Evolutionary conservation across 2,329 filamentous ascomycete species (phyloP), one percentile per base, ranked within the genome.

Genomic region (Clonostachys solani): DNA sequence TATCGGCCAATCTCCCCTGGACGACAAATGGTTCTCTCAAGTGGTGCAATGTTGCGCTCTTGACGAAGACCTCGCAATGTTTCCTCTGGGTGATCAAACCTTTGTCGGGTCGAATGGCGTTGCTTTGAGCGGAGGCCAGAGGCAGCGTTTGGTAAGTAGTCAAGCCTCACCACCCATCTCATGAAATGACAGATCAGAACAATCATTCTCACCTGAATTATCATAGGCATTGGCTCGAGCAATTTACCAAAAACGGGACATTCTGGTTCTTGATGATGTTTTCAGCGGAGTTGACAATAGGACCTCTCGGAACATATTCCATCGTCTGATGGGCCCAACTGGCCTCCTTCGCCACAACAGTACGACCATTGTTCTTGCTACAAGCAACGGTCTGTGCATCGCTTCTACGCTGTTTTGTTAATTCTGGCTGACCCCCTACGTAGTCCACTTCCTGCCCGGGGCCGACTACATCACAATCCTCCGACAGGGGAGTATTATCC

Each of bases 301-400:
- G 3, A 74, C 72, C 0, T 67, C 71, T 35, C 60, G 68, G 18
- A 57, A 60, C 6, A 66, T 74, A 2, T 73, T 72, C 48, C 53
- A 54, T 0, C 60, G 58, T 0, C 60, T 74, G 0, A 69, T 75
- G 42, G 63, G 66, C 5, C 51, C 46, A 5, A 50, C 54, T 23
- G 68, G 71, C 0, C 48, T 74, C 2, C 55, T 69, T n/a, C 55
- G 57, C 7, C 55, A 56, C 34, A 60, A 56, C n/a, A 53, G 52
- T 1, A 59, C 56, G 0, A 61, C 63, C 0, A 45, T 62, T 9
- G 58, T 69, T 12, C 43, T 69, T 9, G 58, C 64, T 6, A 69
- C 67, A 0, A 65, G 68, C 37, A 55, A 61, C n/a, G 52, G 62
- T 58, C 47, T 52, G 55, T 36, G 4, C 3, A 46, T 12, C 17